Base-by-base conservation (phyloP, 1,284 basidiomycete species). In the Earliella scabrosa region DNA sequence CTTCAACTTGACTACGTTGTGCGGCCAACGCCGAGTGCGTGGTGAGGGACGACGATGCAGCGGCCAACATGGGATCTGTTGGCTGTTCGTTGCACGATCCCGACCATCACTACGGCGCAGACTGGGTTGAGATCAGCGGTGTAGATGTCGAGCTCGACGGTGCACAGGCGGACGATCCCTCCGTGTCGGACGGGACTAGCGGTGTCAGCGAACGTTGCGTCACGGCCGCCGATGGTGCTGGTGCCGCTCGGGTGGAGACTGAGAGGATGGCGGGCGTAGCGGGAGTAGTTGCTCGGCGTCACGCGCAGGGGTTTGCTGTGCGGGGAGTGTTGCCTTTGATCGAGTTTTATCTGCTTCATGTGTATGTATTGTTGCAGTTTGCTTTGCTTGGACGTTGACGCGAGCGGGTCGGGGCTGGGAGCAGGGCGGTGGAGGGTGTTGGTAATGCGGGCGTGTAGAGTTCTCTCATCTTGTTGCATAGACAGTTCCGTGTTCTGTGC, bases 331-430 rank as follows among this genome's bases (percentile, higher is more conserved):
- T 77, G 71, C 71, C 73, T 64, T 69, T 80, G 68, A 66, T 80
- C 55, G 75, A 76, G 65, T 70, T 79, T 63, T 83, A 81, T 71
- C 66, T 82, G 67, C 66, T 81, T 60, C 77, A 82, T 70, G 68
- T 85, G 71, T 84, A 81, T 70, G 71, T 77, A 63, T 59, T 82
- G 57, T 50, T 71, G 56, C 63, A 61, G 47, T 55, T 66, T 29
- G 61, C 52, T 46, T 44, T 67, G 51, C 59, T 64, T 51, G 57
- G 57, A 55, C 49, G 8, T 50, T 35, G 47, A 46, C 41, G 48
- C 44, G 36, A 13, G 29, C 36, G 45, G 23, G 32, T 18, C 21
- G 18, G 34, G 16, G 26, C 31, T 11, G 16, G 11, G 26, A 10
- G 43, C 26, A 16, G 18, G 20, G 45, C 29, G 43, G 32, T 45